Conservation (phyloP, 345 rosid genomes). For the Salix suchowensis region DNA sequence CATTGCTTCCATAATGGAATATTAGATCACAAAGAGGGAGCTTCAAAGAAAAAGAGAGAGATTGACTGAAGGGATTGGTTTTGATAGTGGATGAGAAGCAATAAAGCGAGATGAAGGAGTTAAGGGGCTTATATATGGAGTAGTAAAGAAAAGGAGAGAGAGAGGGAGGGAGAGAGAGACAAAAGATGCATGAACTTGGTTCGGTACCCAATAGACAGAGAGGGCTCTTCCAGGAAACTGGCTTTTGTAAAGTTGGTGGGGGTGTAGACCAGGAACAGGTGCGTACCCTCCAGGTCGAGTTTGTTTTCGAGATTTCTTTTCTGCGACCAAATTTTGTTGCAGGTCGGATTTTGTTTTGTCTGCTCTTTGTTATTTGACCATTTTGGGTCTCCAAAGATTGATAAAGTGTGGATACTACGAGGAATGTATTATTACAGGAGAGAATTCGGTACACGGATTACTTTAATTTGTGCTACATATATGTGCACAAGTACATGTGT, state of each 20-base stretch:
- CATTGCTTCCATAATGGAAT: slow-evolving; percentile 26
- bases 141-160: slow-evolving; percentile 4
- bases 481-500: not conserved
- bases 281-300: slow-evolving; percentile 8
- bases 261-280: not conserved
- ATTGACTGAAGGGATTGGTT: not conserved
- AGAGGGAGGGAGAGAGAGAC: not conserved
- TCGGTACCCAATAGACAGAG: slow-evolving; percentile 9
- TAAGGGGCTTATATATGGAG: not conserved
- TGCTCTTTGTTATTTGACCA: slow-evolving; percentile 16
- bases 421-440: too few relatives aligned
- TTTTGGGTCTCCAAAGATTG: slow-evolving; percentile 12
- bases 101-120: not conserved
- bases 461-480: too few relatives aligned
- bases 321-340: slow-evolving; percentile 14
- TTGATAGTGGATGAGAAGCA: not conserved
- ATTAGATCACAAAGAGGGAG: too few relatives aligned
- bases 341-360: slow-evolving; percentile 11
- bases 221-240: slow-evolving; percentile 47
- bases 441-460: too few relatives aligned
- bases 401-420: too few relatives aligned
- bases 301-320: slow-evolving; percentile 1
- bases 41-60: not conserved
- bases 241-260: slow-evolving; percentile 48
- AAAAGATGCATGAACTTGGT: slow-evolving; percentile 29